Conservation (phyloP, 345 rosid genomes). For the Arabis alpina region DNA sequence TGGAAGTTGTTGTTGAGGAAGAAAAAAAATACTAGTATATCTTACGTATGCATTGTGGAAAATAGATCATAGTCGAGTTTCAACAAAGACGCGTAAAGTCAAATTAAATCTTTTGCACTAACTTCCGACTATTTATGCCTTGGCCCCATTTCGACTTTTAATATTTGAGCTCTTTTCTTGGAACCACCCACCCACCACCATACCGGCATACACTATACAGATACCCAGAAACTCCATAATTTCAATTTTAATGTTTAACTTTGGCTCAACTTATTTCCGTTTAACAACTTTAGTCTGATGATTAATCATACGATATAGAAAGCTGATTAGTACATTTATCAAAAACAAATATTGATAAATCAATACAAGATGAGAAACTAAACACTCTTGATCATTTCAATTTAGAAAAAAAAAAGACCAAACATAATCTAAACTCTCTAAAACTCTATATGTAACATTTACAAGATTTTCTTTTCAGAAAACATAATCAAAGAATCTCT, state of each 20-base stretch:
- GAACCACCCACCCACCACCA: constrained; percentile 22
- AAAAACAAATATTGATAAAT: neutral
- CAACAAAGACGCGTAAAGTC: neutral
- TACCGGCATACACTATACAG: too few species aligned
- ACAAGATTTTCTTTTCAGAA: constrained; percentile 6
- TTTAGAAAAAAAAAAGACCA: neutral
- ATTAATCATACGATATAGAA: neutral
- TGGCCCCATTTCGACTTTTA: neutral
- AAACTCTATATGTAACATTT: constrained; percentile 8
- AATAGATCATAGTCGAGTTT: neutral
- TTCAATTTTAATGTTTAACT: neutral
- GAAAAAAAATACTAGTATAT: neutral
- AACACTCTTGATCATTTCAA: constrained; percentile 12
- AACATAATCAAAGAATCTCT: constrained; percentile 21
- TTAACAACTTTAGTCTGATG: neutral
- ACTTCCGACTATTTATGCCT: neutral
- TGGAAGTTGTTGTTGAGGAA: too few species aligned
- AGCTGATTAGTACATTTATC: constrained; percentile 17
- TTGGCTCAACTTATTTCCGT: neutral
- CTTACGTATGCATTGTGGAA: neutral
- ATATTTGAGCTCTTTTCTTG: constrained; percentile 13
- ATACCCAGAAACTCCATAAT: neutral
- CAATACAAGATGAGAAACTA: constrained; percentile 5
- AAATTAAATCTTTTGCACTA: neutral
- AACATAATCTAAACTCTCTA: neutral